Percentiles rank a stretch among this genome's conserved stretches.
phyloP scores from a whole-genome alignment of 2,329 filamentous ascomycete genomes.

The Cryphonectria japonica region DNA sequence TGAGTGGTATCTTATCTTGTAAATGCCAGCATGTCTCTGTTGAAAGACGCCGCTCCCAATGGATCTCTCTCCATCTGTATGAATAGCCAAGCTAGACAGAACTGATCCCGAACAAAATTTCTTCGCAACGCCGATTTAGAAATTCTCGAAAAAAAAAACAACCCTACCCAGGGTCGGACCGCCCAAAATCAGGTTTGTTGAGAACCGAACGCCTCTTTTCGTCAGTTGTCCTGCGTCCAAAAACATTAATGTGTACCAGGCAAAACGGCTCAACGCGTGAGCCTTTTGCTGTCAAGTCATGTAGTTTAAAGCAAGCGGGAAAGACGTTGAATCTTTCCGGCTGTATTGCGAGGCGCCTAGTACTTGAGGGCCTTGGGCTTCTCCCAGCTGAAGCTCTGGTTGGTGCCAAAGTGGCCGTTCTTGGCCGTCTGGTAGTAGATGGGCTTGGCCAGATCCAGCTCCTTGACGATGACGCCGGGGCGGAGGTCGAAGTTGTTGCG shows the following conservation, averaged over 20 bases:
- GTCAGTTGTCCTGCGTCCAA: slow-evolving; percentile 21
- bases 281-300: slow-evolving; percentile 11
- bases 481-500: slow-evolving; percentile 95
- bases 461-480: slow-evolving; percentile 97
- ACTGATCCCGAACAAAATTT: not conserved
- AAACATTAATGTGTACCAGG: slow-evolving; percentile 20
- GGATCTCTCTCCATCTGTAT: slow-evolving; percentile 3
- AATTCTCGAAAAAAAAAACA: not conserved
- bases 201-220: slow-evolving; percentile 42
- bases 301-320: slow-evolving; percentile 9
- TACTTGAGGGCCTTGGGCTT: slow-evolving; percentile 93
- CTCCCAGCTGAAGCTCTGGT: slow-evolving; percentile 98
- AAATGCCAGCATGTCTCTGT: slow-evolving; percentile 39
- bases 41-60: slow-evolving; percentile 39
- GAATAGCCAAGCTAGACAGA: slow-evolving; percentile 6
- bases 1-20: slow-evolving; percentile 39
- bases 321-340: slow-evolving; percentile 41
- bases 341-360: slow-evolving; percentile 55
- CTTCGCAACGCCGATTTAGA: slow-evolving; percentile 12
- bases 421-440: slow-evolving; percentile 99
- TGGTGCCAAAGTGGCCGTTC: slow-evolving; percentile 98
- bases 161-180: slow-evolving; percentile 31
- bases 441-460: slow-evolving; percentile 91
- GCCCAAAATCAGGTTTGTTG: slow-evolving; percentile 41
- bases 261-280: not conserved